Percentiles rank a stretch among this genome's conserved stretches.
phyloP scores from a whole-genome alignment of 1,139 yeast genomes.

The Pichia norvegensis region DNA sequence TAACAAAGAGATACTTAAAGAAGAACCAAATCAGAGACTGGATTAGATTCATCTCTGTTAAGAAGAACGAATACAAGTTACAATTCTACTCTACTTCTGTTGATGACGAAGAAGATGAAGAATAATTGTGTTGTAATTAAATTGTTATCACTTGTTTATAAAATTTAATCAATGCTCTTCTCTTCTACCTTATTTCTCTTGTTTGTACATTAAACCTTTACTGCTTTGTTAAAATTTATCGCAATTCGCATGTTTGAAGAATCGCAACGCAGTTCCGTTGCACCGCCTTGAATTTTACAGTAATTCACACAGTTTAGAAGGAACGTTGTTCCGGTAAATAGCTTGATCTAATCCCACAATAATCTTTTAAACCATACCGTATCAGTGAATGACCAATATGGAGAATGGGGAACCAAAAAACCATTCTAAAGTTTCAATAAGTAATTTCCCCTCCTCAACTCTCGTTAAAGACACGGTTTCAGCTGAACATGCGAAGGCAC shows the following conservation, averaged over 20 bases:
- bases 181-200: not conserved
- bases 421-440: not conserved
- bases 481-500: not conserved
- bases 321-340: no score
- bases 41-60: slow-evolving; percentile 97
- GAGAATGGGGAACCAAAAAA: not conserved
- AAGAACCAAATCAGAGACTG: slow-evolving; percentile 99
- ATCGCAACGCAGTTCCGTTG: no score
- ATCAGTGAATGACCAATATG: not conserved
- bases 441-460: not conserved
- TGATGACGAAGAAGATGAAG: slow-evolving; percentile 81
- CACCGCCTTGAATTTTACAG: no score
- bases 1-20: slow-evolving; percentile 99
- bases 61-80: slow-evolving; percentile 95
- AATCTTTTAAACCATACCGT: no score
- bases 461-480: not conserved
- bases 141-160: not conserved
- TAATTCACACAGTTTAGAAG: no score
- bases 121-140: slow-evolving; percentile 33
- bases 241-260: no score
- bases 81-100: slow-evolving; percentile 98
- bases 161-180: not conserved
- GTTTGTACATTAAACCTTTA: not conserved
- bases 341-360: no score
- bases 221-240: not conserved